Conservation (phyloP, 1,284 basidiomycete genomes). For the Ganoderma resinaceum region DNA sequence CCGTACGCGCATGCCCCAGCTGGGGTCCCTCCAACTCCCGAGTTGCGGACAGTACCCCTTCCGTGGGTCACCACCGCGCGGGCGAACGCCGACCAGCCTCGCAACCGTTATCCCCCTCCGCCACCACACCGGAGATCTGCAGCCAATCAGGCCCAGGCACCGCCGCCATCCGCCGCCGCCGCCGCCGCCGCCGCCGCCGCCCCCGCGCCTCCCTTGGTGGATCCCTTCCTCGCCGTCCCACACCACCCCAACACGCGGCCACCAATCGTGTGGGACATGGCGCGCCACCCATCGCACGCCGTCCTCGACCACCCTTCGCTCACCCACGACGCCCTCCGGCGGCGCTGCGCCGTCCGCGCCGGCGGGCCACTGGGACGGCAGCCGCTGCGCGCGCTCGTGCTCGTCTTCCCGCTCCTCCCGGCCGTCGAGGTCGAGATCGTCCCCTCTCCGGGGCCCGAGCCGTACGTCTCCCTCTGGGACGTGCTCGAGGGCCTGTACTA, state of each 20-base stretch:
- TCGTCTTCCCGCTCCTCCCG: slow-evolving; percentile 12
- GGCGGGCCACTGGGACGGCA: neutral
- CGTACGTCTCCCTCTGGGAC: slow-evolving; percentile 21
- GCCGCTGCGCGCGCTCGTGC: slow-evolving; percentile 14
- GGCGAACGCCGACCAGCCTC: neutral
- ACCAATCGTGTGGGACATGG: slow-evolving; percentile 12
- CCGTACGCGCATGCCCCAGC: neutral
- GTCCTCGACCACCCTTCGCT: neutral
- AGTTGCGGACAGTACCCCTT: neutral
- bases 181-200: too few relatives aligned
- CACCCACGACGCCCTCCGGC: slow-evolving; percentile 1
- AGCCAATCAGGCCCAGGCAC: neutral
- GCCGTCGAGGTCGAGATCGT: slow-evolving; percentile 11
- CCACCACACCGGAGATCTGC: neutral
- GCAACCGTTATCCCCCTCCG: neutral
- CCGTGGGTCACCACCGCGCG: neutral
- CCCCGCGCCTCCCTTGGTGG: neutral
- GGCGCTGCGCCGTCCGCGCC: slow-evolving; percentile 7
- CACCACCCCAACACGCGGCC: slow-evolving; percentile 4
- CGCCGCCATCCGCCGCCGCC: neutral
- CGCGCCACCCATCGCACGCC: neutral
- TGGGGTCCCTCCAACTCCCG: neutral
- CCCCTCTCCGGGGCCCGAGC: neutral
- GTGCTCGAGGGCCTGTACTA: slow-evolving; percentile 25
- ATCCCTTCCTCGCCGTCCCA: slow-evolving; percentile 2